Evolutionary conservation across 1,284 basidiomycete genomes (phyloP).

Genomic region (Ganoderma leucocontextum): DNA sequence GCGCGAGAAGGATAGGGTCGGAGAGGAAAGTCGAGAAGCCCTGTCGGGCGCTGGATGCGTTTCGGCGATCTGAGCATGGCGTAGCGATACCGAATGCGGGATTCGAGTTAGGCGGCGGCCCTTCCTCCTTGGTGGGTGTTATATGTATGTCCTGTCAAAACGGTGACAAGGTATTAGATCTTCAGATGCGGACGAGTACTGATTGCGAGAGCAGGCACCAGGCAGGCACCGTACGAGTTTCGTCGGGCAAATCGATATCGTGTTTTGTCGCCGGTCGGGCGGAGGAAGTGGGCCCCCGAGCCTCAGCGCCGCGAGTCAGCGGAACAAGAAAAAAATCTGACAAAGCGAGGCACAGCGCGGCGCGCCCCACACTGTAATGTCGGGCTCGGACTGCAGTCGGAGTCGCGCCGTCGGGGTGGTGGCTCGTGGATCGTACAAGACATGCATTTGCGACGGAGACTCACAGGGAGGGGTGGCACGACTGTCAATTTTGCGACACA

Average conservation of each 20-base stretch:
- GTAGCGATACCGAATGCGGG: not conserved
- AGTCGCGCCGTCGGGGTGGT: not conserved
- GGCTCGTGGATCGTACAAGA: conserved; percentile 14
- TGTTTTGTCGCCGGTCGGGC: conserved; percentile 8
- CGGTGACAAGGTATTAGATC: not conserved
- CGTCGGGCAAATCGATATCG: not conserved
- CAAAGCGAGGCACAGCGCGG: conserved; percentile 6
- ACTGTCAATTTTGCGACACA: not conserved
- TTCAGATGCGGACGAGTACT: not conserved
- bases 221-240: conserved; percentile 1
- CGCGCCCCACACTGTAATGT: not conserved
- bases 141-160: conserved; percentile 2
- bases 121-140: not conserved
- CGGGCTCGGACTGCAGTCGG: conserved; percentile 2
- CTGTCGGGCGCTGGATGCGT: conserved; percentile 9
- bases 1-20: conserved; percentile 14
- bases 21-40: conserved; percentile 10
- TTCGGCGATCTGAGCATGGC: conserved; percentile 22
- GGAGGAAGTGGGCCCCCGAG: conserved; percentile 25
- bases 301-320: no score
- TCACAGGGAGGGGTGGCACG: conserved; percentile 7
- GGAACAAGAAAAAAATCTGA: conserved; percentile 8
- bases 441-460: not conserved
- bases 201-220: not conserved
- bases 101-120: conserved; percentile 1